These are phyloP conservation scores for Posidonia oceanica DNA, from an alignment of 116 monocot genomes.

Conservation along the genomic window DNA sequence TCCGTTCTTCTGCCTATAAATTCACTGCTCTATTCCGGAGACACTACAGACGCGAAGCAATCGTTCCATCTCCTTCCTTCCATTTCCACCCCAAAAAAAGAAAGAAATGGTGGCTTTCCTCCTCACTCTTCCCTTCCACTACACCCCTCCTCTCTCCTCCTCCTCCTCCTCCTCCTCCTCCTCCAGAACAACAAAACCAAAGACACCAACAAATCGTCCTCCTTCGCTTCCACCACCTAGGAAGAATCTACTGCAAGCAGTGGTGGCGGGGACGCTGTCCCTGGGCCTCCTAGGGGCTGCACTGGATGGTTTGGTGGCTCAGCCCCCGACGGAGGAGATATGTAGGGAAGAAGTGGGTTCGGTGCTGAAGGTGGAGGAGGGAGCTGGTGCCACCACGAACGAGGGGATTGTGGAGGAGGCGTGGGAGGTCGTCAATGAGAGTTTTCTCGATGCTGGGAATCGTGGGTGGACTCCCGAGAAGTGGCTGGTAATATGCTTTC, in stretches of 20 bases:
- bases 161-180: neutral
- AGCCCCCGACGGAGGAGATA: neutral
- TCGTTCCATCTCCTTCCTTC: neutral
- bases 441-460: conserved; percentile 50
- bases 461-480: conserved; percentile 64
- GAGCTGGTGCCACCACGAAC: conserved; percentile 30
- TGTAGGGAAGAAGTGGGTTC: conserved; percentile 14
- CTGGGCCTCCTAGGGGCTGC: neutral
- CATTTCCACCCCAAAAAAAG: neutral
- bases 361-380: conserved; percentile 10
- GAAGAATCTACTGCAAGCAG: neutral
- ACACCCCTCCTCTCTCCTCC: too few relatives aligned
- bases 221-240: neutral
- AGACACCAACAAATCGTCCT: neutral
- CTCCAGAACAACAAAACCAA: neutral
- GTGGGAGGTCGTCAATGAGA: conserved; percentile 80
- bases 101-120: neutral
- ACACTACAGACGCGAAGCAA: neutral
- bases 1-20: too few relatives aligned
- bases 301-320: neutral
- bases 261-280: conserved; percentile 4
- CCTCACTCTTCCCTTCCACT: neutral
- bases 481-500: conserved; percentile 45
- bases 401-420: conserved; percentile 78
- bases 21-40: too few relatives aligned